These are phyloP conservation scores for Pisolithus microcarpus DNA, from an alignment of 768 basidiomycete species.

Conservation along the genomic window DNA sequence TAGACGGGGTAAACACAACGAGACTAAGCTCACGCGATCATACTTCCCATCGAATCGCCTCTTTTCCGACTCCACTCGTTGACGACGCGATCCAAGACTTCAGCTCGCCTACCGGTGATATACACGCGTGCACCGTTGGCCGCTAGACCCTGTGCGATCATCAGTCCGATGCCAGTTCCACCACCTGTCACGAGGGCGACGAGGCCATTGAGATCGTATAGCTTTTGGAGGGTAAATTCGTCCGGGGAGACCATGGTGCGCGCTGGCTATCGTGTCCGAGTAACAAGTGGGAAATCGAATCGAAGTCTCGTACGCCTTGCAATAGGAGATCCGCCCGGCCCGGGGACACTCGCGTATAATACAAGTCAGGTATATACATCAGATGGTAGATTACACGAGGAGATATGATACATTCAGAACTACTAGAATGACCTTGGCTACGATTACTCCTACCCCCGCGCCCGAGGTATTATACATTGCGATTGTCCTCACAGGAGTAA, in stretches of 20 bases:
- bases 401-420: too few relatives aligned
- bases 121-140: conserved; percentile 77
- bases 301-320: too few relatives aligned
- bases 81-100: conserved; percentile 55
- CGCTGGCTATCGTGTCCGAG: background rate
- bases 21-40: conserved; percentile 47
- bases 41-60: conserved; percentile 34
- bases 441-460: too few relatives aligned
- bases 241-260: conserved; percentile 17
- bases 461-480: conserved; percentile 3
- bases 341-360: too few relatives aligned
- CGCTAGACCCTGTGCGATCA: conserved; percentile 69
- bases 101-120: conserved; percentile 62
- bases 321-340: too few relatives aligned
- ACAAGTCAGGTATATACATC: too few relatives aligned
- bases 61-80: conserved; percentile 38
- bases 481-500: conserved; percentile 12
- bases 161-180: conserved; percentile 50
- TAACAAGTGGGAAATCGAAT: too few relatives aligned
- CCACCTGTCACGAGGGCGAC: conserved; percentile 45
- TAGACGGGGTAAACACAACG: background rate
- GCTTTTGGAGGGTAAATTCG: conserved; percentile 17
- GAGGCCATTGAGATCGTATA: conserved; percentile 52
- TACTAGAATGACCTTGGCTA: too few relatives aligned
- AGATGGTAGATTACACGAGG: too few relatives aligned